A percentile compares a stretch with the other conserved stretches of the same genome.
These are phyloP conservation scores for Aurantiochytrium sp. DNA, from an alignment of 108 stramenopile genomes.

Conservation along the genomic window DNA sequence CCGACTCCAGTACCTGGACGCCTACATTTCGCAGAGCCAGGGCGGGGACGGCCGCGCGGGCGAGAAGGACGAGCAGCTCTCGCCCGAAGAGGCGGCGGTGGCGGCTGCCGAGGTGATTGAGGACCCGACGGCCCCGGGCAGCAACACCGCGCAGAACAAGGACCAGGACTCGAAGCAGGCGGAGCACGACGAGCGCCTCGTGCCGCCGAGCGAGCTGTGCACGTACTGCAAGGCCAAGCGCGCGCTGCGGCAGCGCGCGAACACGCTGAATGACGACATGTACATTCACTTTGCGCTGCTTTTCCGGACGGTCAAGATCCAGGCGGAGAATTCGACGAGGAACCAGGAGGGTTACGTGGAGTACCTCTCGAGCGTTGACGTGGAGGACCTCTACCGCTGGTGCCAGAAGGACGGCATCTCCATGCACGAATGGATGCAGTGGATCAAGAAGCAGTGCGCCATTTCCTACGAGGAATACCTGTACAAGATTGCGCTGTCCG, in stretches of 20 bases:
- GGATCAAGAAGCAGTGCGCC: conserved; percentile 19
- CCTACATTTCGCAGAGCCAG: neutral
- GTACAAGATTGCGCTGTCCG: neutral
- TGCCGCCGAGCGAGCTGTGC: neutral
- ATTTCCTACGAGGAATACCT: neutral
- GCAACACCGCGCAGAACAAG: too few species aligned
- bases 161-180: neutral
- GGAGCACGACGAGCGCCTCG: neutral
- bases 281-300: conserved; percentile 6
- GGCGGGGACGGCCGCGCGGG: neutral
- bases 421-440: conserved; percentile 29
- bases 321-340: neutral
- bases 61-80: neutral
- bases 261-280: neutral
- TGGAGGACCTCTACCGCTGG: neutral
- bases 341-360: conserved; percentile 29
- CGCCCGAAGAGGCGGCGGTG: neutral
- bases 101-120: neutral
- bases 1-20: neutral
- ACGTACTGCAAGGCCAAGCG: neutral
- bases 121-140: neutral
- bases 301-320: neutral
- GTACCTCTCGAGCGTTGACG: conserved; percentile 14
- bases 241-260: neutral
- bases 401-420: conserved; percentile 9